Base-by-base conservation (phyloP, 164 flowering plant genomes). In the Hamamelis virginiana region DNA sequence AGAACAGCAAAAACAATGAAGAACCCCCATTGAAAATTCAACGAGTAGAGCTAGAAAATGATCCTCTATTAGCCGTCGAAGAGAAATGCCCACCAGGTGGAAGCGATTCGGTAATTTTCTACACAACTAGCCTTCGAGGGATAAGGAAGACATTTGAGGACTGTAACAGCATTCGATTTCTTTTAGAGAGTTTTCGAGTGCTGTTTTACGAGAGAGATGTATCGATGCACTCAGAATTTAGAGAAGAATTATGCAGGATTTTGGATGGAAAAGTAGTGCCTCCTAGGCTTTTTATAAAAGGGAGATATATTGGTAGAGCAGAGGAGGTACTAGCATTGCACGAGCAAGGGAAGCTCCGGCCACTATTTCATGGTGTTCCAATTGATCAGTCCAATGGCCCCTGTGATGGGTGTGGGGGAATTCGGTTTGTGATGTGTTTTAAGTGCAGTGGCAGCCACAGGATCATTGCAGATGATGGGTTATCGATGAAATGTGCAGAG, bases 61-160 rank as follows among this genome's bases (percentile, higher is more conserved):
- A 68, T 33, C 84, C 89, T 0, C 65, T 90, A 5, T 56, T 71
- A 0, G 78, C 58, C 26, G 90, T 87, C 52, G 86, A 85, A 51
- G 83, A 80, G 64, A 87, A 67, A 47, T 87, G 96, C 63, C 96
- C 93, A 0, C 96, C 98, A 1, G 95, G 94, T 16, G 98, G 98
- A 5, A 68, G 76, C 14, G 81, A 78, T 1, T 64, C 83, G 0
- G 89, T 93, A 4, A 73, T 96, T 57, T 73, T 96, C 0, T 96
- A 93, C 82, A 84, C 94, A 5, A 96, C 99, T 0, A 87, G 88
- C n/a, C 80, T 96, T 0, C 73, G 95, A 61, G 94, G 96, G 41
- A 88, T 96, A 10, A 72, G 99, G 64, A 91, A 90, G 76, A 93
- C 97, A 0, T 95, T 91, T 52, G 96, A 93, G 69, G 92, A 91